phyloP scores from a whole-genome alignment of 1,284 basidiomycete genomes.

The Neonothopanus nambi region DNA sequence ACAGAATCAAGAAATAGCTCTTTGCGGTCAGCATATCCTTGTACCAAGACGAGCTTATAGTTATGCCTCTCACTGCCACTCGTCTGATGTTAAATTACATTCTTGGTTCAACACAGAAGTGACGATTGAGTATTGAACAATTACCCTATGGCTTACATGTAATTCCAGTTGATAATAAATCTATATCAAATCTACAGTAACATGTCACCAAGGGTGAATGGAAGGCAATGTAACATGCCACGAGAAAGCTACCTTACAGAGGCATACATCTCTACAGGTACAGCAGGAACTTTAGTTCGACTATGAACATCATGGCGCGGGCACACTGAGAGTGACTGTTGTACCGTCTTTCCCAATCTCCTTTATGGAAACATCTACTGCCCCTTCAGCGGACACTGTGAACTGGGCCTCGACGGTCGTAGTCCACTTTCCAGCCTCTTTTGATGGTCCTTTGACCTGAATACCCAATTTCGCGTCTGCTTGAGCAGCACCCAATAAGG shows the following conservation, averaged over 20 bases:
- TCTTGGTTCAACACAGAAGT: too few relatives aligned
- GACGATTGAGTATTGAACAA: too few relatives aligned
- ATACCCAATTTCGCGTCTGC: slow-evolving; percentile 41
- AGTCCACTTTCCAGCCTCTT: slow-evolving; percentile 15
- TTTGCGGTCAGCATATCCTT: too few relatives aligned
- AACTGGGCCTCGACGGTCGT: slow-evolving; percentile 13
- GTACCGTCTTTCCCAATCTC: slow-evolving; percentile 14
- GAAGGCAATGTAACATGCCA: background rate
- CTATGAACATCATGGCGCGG: slow-evolving; percentile 3
- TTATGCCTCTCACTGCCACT: too few relatives aligned
- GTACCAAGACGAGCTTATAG: too few relatives aligned
- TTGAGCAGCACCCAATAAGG: slow-evolving; percentile 55
- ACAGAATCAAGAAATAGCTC: too few relatives aligned
- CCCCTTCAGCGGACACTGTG: slow-evolving; percentile 7
- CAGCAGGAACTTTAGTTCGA: background rate
- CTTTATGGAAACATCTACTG: slow-evolving; percentile 10
- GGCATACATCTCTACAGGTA: too few relatives aligned
- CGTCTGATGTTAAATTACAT: too few relatives aligned
- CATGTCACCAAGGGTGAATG: background rate
- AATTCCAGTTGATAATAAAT: background rate
- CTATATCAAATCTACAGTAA: background rate
- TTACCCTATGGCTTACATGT: too few relatives aligned
- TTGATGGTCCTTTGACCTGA: slow-evolving; percentile 2
- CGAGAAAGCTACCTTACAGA: too few relatives aligned
- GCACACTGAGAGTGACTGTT: background rate